A percentile compares a stretch with the other conserved stretches of the same genome.
Conservation (phyloP, 1,284 basidiomycete species). For the Ganoderma lingzhi region DNA sequence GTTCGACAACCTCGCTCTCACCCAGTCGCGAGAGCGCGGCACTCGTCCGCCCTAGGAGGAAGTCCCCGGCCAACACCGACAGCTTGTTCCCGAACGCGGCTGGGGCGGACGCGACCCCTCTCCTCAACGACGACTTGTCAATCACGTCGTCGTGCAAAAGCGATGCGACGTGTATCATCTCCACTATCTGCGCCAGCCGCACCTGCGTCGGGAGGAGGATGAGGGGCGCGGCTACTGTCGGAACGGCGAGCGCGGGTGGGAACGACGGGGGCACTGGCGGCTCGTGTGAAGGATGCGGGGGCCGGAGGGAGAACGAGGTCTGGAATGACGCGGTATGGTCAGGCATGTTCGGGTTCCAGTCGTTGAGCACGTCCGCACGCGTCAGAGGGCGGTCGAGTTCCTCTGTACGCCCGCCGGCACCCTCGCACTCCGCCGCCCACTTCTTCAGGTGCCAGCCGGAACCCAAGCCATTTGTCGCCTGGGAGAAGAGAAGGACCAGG, state of each 20-base stretch:
- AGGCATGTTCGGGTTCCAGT: slow-evolving; percentile 85
- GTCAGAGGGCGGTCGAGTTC: slow-evolving; percentile 78
- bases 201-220: slow-evolving; percentile 85
- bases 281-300: slow-evolving; percentile 49
- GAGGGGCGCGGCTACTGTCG: slow-evolving; percentile 45
- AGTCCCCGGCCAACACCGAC: slow-evolving; percentile 94
- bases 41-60: slow-evolving; percentile 92
- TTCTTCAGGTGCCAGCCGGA: slow-evolving; percentile 58
- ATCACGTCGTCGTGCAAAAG: slow-evolving; percentile 96
- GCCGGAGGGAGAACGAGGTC: slow-evolving; percentile 51
- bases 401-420: slow-evolving; percentile 50
- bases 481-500: slow-evolving; percentile 89
- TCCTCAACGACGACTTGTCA: slow-evolving; percentile 85
- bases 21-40: slow-evolving; percentile 90
- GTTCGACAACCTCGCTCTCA: slow-evolving; percentile 90
- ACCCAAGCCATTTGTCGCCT: slow-evolving; percentile 88
- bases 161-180: slow-evolving; percentile 99
- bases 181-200: slow-evolving; percentile 94
- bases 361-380: slow-evolving; percentile 80
- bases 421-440: slow-evolving; percentile 54
- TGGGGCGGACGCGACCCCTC: slow-evolving; percentile 87
- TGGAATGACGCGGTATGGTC: slow-evolving; percentile 69
- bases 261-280: slow-evolving; percentile 51
- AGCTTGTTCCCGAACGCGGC: slow-evolving; percentile 96
- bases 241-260: slow-evolving; percentile 32